Conservation (phyloP, 2,329 filamentous ascomycete species). For the Alternaria novae-zelandiae region DNA sequence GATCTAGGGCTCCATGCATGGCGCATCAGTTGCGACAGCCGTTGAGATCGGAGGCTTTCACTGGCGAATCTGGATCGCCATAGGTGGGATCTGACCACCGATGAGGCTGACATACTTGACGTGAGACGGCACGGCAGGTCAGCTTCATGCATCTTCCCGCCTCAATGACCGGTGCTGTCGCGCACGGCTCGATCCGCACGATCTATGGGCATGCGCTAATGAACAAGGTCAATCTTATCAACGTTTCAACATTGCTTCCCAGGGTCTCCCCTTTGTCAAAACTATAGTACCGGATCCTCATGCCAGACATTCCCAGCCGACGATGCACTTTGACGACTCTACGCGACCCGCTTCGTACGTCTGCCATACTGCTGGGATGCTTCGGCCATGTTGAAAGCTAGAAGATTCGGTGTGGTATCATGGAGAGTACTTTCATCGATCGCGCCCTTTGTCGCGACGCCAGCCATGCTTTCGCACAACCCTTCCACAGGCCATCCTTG, state of each 20-base stretch:
- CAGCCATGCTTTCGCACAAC: conserved; percentile 57
- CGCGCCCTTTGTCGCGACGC: conserved; percentile 47
- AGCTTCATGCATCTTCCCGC: not conserved
- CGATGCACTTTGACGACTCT: not conserved
- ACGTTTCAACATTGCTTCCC: not conserved
- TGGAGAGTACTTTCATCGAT: conserved; percentile 45
- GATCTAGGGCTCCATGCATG: not conserved
- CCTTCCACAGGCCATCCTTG: conserved; percentile 44
- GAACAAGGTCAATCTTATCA: not conserved
- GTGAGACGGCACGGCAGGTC: conserved; percentile 4
- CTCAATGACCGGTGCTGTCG: not conserved
- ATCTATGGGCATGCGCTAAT: not conserved
- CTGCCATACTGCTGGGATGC: not conserved
- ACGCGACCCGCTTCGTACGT: not conserved
- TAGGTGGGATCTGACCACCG: not conserved
- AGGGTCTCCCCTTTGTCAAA: not conserved
- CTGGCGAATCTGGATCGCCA: not conserved
- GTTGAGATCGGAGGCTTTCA: not conserved
- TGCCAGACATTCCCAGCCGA: not conserved
- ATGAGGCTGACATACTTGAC: not conserved
- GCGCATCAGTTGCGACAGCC: not conserved
- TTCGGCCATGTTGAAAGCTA: conserved; percentile 59
- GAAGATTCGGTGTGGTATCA: conserved; percentile 53
- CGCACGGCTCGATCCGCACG: not conserved
- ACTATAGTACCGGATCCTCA: not conserved